phyloP scores from a whole-genome alignment of 2,329 filamentous ascomycete genomes.

The Cladosporium velox region DNA sequence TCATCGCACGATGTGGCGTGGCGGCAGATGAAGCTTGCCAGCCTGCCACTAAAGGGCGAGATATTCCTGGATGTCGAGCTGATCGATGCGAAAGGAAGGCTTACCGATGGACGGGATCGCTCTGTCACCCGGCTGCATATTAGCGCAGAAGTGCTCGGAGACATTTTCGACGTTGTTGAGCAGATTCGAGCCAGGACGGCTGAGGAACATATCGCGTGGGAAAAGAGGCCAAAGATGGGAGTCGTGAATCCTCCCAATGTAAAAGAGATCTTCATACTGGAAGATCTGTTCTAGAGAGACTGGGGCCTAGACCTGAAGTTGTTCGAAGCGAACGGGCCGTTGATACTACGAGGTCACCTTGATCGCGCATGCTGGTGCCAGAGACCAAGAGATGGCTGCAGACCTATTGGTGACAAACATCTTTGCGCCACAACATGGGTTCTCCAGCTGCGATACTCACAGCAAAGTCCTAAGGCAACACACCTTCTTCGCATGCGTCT shows the following conservation, averaged over 20 bases:
- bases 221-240: slow-evolving; percentile 18
- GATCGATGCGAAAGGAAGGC: slow-evolving; percentile 2
- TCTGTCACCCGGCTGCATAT: slow-evolving; percentile 15
- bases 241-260: slow-evolving; percentile 17
- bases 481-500: not conserved
- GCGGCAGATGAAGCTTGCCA: slow-evolving; percentile 17
- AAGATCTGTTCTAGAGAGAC: slow-evolving; percentile 3
- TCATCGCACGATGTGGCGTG: slow-evolving; percentile 1
- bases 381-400: not conserved
- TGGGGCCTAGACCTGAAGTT: not conserved
- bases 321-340: not conserved
- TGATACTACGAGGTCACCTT: not conserved
- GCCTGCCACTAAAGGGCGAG: slow-evolving; percentile 9
- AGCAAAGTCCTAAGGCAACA: not conserved
- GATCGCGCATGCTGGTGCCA: not conserved
- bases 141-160: slow-evolving; percentile 5
- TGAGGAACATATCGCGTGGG: slow-evolving; percentile 13
- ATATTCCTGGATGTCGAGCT: slow-evolving; percentile 15
- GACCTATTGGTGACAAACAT: no score
- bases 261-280: slow-evolving; percentile 12
- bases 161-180: slow-evolving; percentile 15
- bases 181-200: slow-evolving; percentile 7
- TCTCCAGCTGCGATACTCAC: no score
- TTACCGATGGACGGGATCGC: slow-evolving; percentile 7
- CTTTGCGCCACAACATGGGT: no score